Evolutionary conservation across 2,329 filamentous ascomycete species (phyloP), one percentile per base, ranked within the genome.

Genomic region (Aspergillus latus): DNA sequence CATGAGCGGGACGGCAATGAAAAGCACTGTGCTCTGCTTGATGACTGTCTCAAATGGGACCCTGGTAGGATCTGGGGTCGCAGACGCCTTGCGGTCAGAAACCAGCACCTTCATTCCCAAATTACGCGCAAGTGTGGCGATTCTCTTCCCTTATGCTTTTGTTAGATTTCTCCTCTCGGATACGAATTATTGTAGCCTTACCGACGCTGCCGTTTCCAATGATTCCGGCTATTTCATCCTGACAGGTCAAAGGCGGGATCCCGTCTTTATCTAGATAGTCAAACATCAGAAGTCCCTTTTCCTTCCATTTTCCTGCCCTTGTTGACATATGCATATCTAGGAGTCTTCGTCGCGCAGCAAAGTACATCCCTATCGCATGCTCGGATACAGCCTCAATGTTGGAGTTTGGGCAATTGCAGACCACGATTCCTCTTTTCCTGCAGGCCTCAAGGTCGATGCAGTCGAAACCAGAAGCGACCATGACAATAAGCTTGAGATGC

Each of bases 121-220:
- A 9, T 73, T 74, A 48, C 66, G 68, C 28, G 72, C 76, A n/a
- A 82, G 65, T 34, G 64, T 66, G 44, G 75, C 78, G 40, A 82
- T 76, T 21, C 74, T 68, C 59, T 77, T 78, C 66, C 66, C 66
- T 67, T 15, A 37, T 15, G 32, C 7, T 10, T 10, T 37, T 13
- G 37, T 61, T 34, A 60, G 56, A 10, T 3, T 40, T 30, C 26
- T 8, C 15, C 15, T 36, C 16, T 21, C 13, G 13, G 15, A n/a
- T 7, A 32, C 7, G 5, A 9, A 7, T 29, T 16, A 43, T 15
- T 8, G 3, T 28, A 16, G 15, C 9, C 62, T 58, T 43, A 68
- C 79, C 80, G 34, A 82, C 66, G 13, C 71, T 70, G 1, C 80
- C 80, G 64, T 81, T 81, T 1, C 80, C 80, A 51, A 82, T 67